phyloP scores from a whole-genome alignment of 768 basidiomycete genomes.

The Mycena leptocephala region DNA sequence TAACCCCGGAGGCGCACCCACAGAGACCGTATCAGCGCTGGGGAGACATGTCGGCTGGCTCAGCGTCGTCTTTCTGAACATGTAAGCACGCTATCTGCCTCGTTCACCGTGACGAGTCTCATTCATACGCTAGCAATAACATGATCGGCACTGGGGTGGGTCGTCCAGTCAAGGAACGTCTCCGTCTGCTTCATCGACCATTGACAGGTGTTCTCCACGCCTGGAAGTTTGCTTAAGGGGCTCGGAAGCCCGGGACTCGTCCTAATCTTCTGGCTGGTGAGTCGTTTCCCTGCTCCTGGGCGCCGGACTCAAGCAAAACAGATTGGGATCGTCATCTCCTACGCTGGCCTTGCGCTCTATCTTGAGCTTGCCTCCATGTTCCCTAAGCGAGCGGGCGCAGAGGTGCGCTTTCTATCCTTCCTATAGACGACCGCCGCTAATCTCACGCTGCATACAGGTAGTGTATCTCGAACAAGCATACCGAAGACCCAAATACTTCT shows the following conservation, averaged over 20 bases:
- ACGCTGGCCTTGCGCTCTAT: conserved; percentile 56
- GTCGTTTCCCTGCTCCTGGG: background rate
- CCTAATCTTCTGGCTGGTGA: conserved; percentile 60
- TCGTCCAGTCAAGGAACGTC: conserved; percentile 45
- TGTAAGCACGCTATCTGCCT: background rate
- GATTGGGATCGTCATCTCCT: conserved; percentile 16
- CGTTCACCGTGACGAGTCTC: background rate
- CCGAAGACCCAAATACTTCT: conserved; percentile 58
- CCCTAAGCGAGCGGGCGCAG: conserved; percentile 65
- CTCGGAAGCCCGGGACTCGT: conserved; percentile 58
- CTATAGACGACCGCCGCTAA: conserved; percentile 44
- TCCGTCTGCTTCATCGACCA: background rate
- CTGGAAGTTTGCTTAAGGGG: conserved; percentile 54
- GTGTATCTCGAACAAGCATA: conserved; percentile 53
- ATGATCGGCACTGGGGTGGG: conserved; percentile 60
- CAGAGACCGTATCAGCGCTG: conserved; percentile 19
- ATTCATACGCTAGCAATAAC: conserved; percentile 36
- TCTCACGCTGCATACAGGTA: conserved; percentile 21
- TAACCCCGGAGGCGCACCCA: conserved; percentile 27
- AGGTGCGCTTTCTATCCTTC: conserved; percentile 56
- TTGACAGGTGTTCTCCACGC: conserved; percentile 4
- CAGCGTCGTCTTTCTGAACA: conserved; percentile 23
- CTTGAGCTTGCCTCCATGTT: conserved; percentile 65
- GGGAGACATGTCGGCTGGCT: conserved; percentile 23
- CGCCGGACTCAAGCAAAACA: background rate